Conservation (phyloP, 768 basidiomycete species). For the Naematelia encephala region DNA sequence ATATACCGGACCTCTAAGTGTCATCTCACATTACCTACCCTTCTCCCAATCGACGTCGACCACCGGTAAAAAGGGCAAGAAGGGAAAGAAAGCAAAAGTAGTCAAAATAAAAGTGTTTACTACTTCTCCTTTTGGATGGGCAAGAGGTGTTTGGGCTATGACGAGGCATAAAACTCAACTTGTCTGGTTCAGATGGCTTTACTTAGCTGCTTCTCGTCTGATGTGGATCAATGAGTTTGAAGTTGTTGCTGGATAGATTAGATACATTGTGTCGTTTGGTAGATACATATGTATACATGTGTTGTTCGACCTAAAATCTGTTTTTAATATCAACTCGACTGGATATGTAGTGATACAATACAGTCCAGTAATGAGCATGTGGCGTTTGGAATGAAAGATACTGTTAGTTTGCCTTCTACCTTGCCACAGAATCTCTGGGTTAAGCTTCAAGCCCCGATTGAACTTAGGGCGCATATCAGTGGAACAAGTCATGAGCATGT, state of each 20-base stretch:
- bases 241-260: neutral
- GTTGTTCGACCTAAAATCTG: no score
- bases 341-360: no score
- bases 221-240: constrained; percentile 87
- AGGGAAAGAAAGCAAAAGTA: neutral
- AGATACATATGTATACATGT: no score
- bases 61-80: neutral
- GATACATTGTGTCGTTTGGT: no score
- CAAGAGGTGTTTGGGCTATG: constrained; percentile 66
- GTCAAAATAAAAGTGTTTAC: constrained; percentile 51
- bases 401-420: no score
- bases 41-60: neutral
- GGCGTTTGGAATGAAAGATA: no score
- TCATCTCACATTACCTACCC: neutral
- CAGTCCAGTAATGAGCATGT: no score
- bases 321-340: no score
- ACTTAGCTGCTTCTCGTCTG: constrained; percentile 73
- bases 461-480: no score
- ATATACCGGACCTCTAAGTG: constrained; percentile 37
- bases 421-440: no score
- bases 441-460: no score
- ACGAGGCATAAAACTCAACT: constrained; percentile 68
- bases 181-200: constrained; percentile 85
- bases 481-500: no score
- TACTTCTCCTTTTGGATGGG: constrained; percentile 60